Conservation (phyloP, 139 green algal species). For the Nannochloris sp. region DNA sequence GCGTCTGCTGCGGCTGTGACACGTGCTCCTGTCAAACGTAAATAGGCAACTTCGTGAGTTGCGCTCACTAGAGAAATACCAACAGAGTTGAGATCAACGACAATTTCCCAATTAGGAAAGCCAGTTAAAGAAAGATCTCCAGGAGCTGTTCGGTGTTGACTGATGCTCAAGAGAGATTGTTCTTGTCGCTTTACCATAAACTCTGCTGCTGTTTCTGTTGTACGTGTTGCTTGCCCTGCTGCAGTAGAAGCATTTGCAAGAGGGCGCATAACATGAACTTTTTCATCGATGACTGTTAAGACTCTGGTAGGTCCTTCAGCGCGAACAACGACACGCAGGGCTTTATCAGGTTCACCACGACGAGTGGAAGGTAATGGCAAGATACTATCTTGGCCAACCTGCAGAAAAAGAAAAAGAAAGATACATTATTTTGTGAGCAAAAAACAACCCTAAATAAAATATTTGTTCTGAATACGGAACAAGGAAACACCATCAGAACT, state of each 20-base stretch:
- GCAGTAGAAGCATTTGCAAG: background rate
- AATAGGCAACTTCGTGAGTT: conserved; percentile 54
- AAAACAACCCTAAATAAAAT: background rate
- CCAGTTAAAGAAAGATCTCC: no score
- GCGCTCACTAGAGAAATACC: conserved; percentile 56
- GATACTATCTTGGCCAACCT: conserved; percentile 23
- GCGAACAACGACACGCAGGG: conserved; percentile 35
- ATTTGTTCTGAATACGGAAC: background rate
- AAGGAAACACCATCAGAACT: conserved; percentile 2
- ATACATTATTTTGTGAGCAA: background rate
- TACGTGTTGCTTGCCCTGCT: background rate
- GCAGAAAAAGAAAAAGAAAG: background rate
- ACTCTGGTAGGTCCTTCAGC: conserved; percentile 68
- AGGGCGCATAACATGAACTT: conserved; percentile 18
- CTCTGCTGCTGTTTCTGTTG: background rate
- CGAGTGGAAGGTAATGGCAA: conserved; percentile 7
- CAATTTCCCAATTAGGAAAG: conserved; percentile 27
- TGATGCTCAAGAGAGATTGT: background rate
- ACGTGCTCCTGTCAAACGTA: conserved; percentile 13
- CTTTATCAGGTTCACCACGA: background rate
- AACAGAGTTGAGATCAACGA: conserved; percentile 25
- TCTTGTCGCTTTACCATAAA: background rate
- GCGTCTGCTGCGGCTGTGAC: conserved; percentile 17
- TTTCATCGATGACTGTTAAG: conserved; percentile 45
- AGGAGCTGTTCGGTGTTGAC: no score